Base-by-base conservation (phyloP, 345 rosid genomes). In the Populus simonii region DNA sequence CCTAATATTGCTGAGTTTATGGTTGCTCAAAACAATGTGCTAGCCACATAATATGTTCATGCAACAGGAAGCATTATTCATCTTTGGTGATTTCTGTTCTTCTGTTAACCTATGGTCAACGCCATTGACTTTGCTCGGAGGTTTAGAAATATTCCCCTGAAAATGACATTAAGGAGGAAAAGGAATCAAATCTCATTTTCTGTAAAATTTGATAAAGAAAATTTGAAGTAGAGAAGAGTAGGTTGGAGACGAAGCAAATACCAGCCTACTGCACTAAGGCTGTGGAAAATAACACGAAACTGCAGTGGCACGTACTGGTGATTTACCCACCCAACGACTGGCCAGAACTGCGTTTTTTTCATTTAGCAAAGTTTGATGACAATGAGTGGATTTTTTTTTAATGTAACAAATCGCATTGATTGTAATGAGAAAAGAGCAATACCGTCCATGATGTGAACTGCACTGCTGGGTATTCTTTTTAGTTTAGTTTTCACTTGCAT, bases 131-230 rank as follows among this genome's bases (percentile, higher is more conserved):
- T 90, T 25, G 94, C 94, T 66, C 84, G 87, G 18, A 94, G 85
- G 74, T 91, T 94, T 78, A 94, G 87, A 87, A 93, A 93, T 83
- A 94, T 93, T 72, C 97, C 98, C 98, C 98, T 92, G 92, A 55
- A 85, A 79, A 72, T 59, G 68, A 51, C 47, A 76, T 51, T 23
- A 59, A 39, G n/a, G 49, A 9, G 27, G 68, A 55, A 49, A 7
- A 10, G n/a, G 39, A 73, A 51, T 13, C 53, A 22, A 71, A 47
- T 25, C 45, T 43, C n/a, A 23, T 77, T 39, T 27, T 55, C 13
- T 7, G 9, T 23, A 27, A n/a, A 7, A 35, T 17, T 20, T 2
- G 45, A 20, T 12, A 27, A 59, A 12, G 23, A 13, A 47, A 73
- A 35, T 69, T 18, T 15, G 27, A 36, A 71, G 25, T 35, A 18